Evolutionary conservation across 2,329 filamentous ascomycete species (phyloP).

Genomic region (Fusarium sarcochroum): DNA sequence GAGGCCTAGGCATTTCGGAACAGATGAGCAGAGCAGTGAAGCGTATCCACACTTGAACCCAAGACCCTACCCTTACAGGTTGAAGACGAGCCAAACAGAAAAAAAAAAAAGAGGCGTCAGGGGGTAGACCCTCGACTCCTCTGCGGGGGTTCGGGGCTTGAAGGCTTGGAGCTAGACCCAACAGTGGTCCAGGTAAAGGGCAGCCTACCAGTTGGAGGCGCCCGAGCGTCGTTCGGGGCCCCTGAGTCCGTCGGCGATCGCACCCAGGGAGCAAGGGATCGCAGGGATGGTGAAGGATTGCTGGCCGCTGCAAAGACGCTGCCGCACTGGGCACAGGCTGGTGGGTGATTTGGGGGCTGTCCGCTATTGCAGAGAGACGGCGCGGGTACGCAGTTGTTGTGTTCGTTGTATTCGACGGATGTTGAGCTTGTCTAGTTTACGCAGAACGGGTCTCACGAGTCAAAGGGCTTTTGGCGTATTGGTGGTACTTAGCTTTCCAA

Average conservation of each 20-base stretch:
- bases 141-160: conserved; percentile 45
- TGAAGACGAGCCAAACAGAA: conserved; percentile 22
- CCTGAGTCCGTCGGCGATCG: conserved; percentile 49
- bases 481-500: conserved; percentile 2
- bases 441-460: conserved; percentile 21
- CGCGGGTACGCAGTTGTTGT: not conserved
- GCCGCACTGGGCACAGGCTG: conserved; percentile 13
- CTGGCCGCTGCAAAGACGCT: no score
- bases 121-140: conserved; percentile 47
- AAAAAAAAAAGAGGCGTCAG: conserved; percentile 48
- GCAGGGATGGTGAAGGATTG: conserved; percentile 28
- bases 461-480: conserved; percentile 19
- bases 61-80: conserved; percentile 34
- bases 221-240: conserved; percentile 49
- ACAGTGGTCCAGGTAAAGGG: conserved; percentile 45
- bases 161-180: conserved; percentile 48
- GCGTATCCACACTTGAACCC: conserved; percentile 34
- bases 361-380: not conserved
- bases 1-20: conserved; percentile 35
- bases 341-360: conserved; percentile 13
- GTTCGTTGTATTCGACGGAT: conserved; percentile 23
- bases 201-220: conserved; percentile 35
- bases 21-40: conserved; percentile 41
- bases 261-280: conserved; percentile 39
- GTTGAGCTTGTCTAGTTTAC: conserved; percentile 27